A percentile compares a stretch with the other conserved stretches of the same genome.
These are phyloP conservation scores for Pyricularia pennisetigena DNA, from an alignment of 2,329 filamentous ascomycete species.

Conservation along the genomic window DNA sequence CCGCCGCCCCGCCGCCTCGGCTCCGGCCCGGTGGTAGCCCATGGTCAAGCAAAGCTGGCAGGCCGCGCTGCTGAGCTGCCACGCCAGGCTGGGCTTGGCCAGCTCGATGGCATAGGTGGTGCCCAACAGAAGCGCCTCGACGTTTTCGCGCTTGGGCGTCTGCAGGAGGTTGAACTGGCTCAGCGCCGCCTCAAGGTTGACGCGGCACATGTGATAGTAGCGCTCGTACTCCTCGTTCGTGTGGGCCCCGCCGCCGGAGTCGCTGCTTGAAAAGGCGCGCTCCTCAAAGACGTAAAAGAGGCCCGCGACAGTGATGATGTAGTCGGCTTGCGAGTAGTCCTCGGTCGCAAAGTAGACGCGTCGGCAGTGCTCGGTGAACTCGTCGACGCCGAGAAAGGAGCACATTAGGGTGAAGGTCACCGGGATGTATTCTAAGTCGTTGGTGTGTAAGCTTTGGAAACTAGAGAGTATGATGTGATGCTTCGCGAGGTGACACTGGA, in stretches of 20 bases:
- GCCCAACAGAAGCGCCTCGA: constrained; percentile 48
- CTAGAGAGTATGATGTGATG: too few species aligned
- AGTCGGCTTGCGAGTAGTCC: constrained; percentile 23
- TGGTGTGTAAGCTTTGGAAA: too few species aligned
- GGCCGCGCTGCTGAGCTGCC: constrained; percentile 50
- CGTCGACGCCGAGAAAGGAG: constrained; percentile 35
- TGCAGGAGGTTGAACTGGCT: constrained; percentile 42
- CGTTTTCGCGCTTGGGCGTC: constrained; percentile 41
- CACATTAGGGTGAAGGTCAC: constrained; percentile 40
- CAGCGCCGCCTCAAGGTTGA: constrained; percentile 9
- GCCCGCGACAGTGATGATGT: constrained; percentile 38
- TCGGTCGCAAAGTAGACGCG: constrained; percentile 17
- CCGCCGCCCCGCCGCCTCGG: too few species aligned
- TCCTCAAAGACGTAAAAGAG: constrained; percentile 32
- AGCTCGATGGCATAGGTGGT: constrained; percentile 52
- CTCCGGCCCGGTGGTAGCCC: constrained; percentile 29
- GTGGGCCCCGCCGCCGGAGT: too few species aligned
- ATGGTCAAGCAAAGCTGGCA: constrained; percentile 51
- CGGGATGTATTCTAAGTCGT: constrained; percentile 23
- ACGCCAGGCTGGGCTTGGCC: constrained; percentile 53
- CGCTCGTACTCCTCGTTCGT: constrained; percentile 15
- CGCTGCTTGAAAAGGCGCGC: too few species aligned
- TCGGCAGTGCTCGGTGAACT: constrained; percentile 41
- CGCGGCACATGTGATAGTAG: constrained; percentile 19
- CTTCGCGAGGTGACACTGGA: too few species aligned